Evolutionary conservation across 2,329 filamentous ascomycete genomes (phyloP), one percentile per base, ranked within the genome.

Genomic region (Cucurbitaria berberidis): DNA sequence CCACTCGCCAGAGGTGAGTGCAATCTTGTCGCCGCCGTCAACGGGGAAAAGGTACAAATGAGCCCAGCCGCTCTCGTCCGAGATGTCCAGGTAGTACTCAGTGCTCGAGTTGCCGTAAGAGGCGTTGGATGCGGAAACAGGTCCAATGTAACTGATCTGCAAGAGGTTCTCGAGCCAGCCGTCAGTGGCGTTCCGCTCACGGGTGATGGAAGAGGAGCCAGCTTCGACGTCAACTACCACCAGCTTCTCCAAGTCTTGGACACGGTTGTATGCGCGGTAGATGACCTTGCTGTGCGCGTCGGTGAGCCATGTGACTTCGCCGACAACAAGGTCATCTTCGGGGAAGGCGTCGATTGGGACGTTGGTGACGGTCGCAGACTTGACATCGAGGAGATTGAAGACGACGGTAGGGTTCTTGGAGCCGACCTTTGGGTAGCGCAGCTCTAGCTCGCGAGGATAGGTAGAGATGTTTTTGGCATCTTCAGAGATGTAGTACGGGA

Each of bases 401-500:
- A 80, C 76, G 0, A 87, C 86, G 0, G 83, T 87, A 0, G 87
- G 87, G 64, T 89, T 89, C 55, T 80, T 87, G 42, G 82, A 82
- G 41, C 86, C 86, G 10, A 88, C 86, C 72, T 89, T 89, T 38
- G 87, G 87, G 59, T 90, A 89, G 11, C 86, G 79, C 42, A 90
- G 71, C 21, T 88, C 81, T 1, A 89, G 74, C 59, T 89, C 83
- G 0, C 77, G 71, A 1, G 87, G 86, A 64, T 90, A 89, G 0
- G 81, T 74, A 0, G 85, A 85, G 0, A 86, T 84, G 15, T 47
- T 59, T 13, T 84, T 69, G 21, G 81, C 72, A 51, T 80, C 77
- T 47, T 84, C 78, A 82, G n/a, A n/a, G n/a, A 87, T 88, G 70
- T 85, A 89, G 71, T 88, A 89, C 0, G 85, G 84, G 10, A 90